Conservation (phyloP, 2,329 filamentous ascomycete genomes). For the Sporothrix brasiliensis region DNA sequence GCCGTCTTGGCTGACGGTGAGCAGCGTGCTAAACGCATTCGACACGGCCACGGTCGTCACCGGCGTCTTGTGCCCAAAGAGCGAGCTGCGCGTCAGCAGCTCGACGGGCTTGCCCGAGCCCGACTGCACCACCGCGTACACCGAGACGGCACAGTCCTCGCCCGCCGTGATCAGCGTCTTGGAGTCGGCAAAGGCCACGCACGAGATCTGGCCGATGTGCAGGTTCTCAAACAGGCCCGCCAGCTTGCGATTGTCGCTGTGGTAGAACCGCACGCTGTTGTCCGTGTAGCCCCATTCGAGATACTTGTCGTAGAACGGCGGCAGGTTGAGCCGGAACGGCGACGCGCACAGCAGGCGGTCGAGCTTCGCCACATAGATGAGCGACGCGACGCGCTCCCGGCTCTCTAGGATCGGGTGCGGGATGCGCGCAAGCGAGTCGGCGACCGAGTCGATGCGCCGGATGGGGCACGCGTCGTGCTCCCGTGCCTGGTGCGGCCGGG, state of each 20-base stretch:
- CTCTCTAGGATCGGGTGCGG: conserved; percentile 77
- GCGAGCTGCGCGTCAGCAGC: conserved; percentile 72
- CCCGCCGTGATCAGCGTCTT: conserved; percentile 90
- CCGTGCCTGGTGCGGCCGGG: conserved; percentile 73
- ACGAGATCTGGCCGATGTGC: conserved; percentile 86
- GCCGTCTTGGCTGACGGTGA: conserved; percentile 81
- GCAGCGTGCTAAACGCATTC: conserved; percentile 82
- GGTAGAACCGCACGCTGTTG: conserved; percentile 83
- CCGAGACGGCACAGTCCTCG: conserved; percentile 85
- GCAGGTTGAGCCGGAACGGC: conserved; percentile 82
- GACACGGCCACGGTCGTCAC: conserved; percentile 83
- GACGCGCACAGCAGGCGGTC: conserved; percentile 83
- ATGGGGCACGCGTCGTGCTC: conserved; percentile 68
- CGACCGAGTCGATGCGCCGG: conserved; percentile 74
- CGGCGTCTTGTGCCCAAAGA: conserved; percentile 88
- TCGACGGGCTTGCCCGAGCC: conserved; percentile 69
- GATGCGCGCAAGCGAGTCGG: conserved; percentile 74
- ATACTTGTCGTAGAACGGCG: conserved; percentile 84
- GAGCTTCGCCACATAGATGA: conserved; percentile 76
- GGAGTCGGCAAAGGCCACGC: conserved; percentile 82
- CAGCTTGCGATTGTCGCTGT: conserved; percentile 77
- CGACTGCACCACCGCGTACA: conserved; percentile 75
- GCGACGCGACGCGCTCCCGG: conserved; percentile 76
- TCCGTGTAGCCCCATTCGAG: conserved; percentile 97
- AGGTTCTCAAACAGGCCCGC: conserved; percentile 91